Evolutionary conservation across 306 rosid species (phyloP), one percentile per base, ranked within the genome.

Genomic region (Lagenaria siceraria): DNA sequence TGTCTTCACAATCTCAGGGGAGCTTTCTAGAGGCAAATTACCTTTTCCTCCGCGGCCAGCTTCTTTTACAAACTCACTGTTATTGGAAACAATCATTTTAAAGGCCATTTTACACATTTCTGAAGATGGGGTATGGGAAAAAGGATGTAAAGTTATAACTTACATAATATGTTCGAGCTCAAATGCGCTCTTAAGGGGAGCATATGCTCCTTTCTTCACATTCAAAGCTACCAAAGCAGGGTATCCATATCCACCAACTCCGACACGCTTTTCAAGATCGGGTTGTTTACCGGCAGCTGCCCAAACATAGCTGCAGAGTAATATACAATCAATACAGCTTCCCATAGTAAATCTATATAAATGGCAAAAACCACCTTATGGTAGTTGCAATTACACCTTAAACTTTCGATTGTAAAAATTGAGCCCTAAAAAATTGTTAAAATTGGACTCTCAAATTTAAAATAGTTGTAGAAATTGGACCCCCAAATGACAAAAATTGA

Each of bases 231-330:
- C 99, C 74, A 96, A 81, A 62, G 99, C 99, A 5, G 99, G 99
- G 85, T 96, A 96, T 69, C 99, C 99, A 77, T 96, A 96, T 53
- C 99, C 99, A 46, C 99, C 99, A 70, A 96, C 99, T 79, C 99
- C 96, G 5, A 96, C 98, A 69, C 64, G 87, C 76, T 89, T 86
- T 66, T 96, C 99, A 4, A 96, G 97, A 84, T 96, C 96, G 33
- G 88, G 93, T 81, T 96, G 98, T 84, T 89, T 92, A 29, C 96
- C 96, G 0, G 99, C 97, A 25, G 99, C 96, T 62, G 87, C 86
- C 99, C 99, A 96, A 22, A 90, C 90, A 76, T 88, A 96, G 80
- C 99, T 96, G 92, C 72, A 77, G 82, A 4, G 61, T 43, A 15
- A 40, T 0, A 59, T 51, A 43, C 1, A 10, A 12, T 46, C 8